Base-by-base conservation (phyloP, 345 rosid genomes). In the Aurinia saxatilis region DNA sequence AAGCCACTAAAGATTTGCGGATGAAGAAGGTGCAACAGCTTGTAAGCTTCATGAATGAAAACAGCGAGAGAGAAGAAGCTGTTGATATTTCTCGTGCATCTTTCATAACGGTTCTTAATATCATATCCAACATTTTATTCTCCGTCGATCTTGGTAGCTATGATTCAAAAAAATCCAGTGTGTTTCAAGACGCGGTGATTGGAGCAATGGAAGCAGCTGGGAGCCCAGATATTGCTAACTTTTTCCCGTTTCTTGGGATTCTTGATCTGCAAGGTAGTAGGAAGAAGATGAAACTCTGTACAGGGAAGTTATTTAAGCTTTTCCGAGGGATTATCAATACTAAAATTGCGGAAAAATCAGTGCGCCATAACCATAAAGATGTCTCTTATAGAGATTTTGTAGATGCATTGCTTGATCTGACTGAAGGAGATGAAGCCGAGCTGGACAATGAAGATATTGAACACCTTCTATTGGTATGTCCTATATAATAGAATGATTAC, bases 241-340 rank as follows among this genome's bases (percentile, higher is more conserved):
- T 13, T 21, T 70, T 70, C 8, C 63, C 74, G 15, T 29, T 54
- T 46, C 13, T 70, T 1, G 14, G 50, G 35, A 25, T 45, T 17
- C 63, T 70, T 18, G 68, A 70, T 38, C 50, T 62, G 10, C 68
- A 70, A 46, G 61, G 74, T 13, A 61, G 2, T 17, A 36, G 5
- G 4, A 68, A 64, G 11, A 31, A 64, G 9, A 54, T 58, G 66
- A 57, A 45, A 4, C 12, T 1, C 9, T 10, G 10, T 27, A 23
- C 59, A 0, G 44, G 33, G 18, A 73, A 5, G 16, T 12, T 78
- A 46, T 15, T 66, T 51, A 25, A 50, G n/a, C n/a, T n/a, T n/a
- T n/a, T 68, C 3, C 54, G 65, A 5, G 67, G 51, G 42, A 36
- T 80, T 10, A 38, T 68, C 1, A 77, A 75, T 30, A 10, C 42